These are phyloP conservation scores for Chrysochromulina tobinii DNA, from an alignment of 78 protist genomes.

Conservation along the genomic window DNA sequence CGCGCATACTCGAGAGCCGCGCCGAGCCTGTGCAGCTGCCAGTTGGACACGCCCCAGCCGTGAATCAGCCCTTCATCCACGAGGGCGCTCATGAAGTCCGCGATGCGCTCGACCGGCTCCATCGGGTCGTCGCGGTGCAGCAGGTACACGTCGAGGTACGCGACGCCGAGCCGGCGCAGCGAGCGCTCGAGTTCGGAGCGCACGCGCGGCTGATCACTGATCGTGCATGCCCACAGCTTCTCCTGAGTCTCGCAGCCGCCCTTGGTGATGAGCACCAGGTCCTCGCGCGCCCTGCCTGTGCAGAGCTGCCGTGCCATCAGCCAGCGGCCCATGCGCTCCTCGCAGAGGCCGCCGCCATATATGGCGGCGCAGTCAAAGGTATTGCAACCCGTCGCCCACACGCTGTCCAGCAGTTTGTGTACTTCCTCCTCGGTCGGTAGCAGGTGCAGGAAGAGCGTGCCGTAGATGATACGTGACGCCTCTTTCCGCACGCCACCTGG, in stretches of 20 bases:
- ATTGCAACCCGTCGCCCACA: neutral
- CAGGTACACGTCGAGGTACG: neutral
- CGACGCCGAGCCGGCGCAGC: neutral
- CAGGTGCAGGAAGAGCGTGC: neutral
- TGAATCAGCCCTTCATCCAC: neutral
- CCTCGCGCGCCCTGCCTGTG: neutral
- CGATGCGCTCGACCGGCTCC: neutral
- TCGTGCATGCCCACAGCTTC: neutral
- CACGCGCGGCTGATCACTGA: neutral
- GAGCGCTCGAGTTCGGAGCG: neutral
- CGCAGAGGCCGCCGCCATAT: conserved; percentile 17
- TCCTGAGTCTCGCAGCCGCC: conserved; percentile 17
- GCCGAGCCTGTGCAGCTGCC: neutral
- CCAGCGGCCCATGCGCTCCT: neutral
- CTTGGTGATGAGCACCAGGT: neutral
- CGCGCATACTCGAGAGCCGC: neutral
- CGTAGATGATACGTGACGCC: neutral
- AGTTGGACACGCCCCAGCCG: conserved; percentile 24
- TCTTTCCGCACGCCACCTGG: no score
- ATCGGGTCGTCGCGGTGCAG: conserved; percentile 27
- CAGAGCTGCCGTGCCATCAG: neutral
- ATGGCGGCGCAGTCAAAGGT: conserved; percentile 23
- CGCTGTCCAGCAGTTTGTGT: neutral
- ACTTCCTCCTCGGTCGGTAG: neutral
- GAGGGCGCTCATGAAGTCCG: neutral